Evolutionary conservation across 164 flowering plant genomes (phyloP), one percentile per base, ranked within the genome.

Genomic region (Aristolochia fimbriata): DNA sequence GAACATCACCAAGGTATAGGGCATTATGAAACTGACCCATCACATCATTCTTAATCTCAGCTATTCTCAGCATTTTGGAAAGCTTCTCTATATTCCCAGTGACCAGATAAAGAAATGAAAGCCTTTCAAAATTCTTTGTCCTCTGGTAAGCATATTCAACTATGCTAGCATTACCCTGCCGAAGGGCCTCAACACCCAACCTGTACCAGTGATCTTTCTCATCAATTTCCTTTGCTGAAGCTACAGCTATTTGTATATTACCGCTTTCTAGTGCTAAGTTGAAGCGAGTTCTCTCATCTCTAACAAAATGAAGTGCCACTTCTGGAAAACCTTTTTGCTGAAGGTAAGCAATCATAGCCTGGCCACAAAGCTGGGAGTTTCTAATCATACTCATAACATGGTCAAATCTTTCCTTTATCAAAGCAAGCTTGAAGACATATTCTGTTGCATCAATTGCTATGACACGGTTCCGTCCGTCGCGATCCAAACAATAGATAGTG

Each of bases 21-120:
- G 96, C 84, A 75, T 91, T 85, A 47, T 91, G 97, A 65, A 87
- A 91, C 63, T 87, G 96, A 52, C 97, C 96, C 97, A 91, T 91
- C 16, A 86, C 84, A 62, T 90, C 97, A 73, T 87, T 83, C 76
- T 85, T 86, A 0, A 86, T 83, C 70, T 91, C 96, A 11, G 91
- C 96, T 65, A 90, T 87, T 61, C 79, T 87, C 75, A 90, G 71
- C 97, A 91, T 88, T 62, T 91, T 91, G 49, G 96, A 82, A 50
- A 91, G 70, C 69, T 91, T 91, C 1, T 83, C 94, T 53, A 74
- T 56, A 59, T 91, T 88, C 8, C 97, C 97, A 15, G 90, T 91
- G n/a, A 91, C 78, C 25, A 87, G 83, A 70, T 90, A 90, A 24
- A 87, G 83, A 56, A 90, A 90, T 12, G 96, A 87, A 16, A 90